Evolutionary conservation across 371 early-diverging fungal species (phyloP).

Genomic region (Mucor irregularis): DNA sequence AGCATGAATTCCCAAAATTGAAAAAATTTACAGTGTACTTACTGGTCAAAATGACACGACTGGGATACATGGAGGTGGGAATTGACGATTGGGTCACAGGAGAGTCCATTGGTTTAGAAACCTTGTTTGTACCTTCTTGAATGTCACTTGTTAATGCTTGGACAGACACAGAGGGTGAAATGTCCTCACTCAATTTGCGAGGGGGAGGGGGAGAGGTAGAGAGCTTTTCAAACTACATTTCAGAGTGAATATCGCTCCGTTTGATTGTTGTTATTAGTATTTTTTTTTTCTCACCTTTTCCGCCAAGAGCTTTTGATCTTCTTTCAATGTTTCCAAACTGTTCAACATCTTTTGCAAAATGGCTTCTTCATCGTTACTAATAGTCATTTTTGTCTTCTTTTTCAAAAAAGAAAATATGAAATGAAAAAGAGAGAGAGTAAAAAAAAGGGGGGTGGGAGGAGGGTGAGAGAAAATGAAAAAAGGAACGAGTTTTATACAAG

Average conservation of each 20-base stretch:
- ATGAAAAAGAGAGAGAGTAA: neutral
- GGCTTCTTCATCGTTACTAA: conserved; percentile 21
- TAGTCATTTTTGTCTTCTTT: conserved; percentile 22
- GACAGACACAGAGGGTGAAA: neutral
- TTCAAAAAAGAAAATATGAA: neutral
- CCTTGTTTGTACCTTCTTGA: neutral
- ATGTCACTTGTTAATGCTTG: neutral
- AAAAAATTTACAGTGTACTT: too few species aligned
- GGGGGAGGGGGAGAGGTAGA: conserved; percentile 9
- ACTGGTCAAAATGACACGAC: conserved; percentile 54
- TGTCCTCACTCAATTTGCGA: neutral
- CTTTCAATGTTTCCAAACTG: conserved; percentile 29
- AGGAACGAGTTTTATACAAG: neutral
- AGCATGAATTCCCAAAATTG: too few species aligned
- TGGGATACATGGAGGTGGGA: conserved; percentile 34
- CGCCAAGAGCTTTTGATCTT: conserved; percentile 28
- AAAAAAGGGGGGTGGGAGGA: neutral
- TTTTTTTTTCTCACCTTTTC: conserved; percentile 39
- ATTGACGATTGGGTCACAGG: conserved; percentile 1
- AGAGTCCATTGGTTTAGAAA: neutral
- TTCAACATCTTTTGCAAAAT: conserved; percentile 27
- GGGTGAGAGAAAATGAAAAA: neutral
- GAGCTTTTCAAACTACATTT: conserved; percentile 8
- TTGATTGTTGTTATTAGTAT: neutral
- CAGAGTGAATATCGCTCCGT: neutral